Conservation (phyloP, 2,329 filamentous ascomycete genomes). For the Fusarium zealandicum region DNA sequence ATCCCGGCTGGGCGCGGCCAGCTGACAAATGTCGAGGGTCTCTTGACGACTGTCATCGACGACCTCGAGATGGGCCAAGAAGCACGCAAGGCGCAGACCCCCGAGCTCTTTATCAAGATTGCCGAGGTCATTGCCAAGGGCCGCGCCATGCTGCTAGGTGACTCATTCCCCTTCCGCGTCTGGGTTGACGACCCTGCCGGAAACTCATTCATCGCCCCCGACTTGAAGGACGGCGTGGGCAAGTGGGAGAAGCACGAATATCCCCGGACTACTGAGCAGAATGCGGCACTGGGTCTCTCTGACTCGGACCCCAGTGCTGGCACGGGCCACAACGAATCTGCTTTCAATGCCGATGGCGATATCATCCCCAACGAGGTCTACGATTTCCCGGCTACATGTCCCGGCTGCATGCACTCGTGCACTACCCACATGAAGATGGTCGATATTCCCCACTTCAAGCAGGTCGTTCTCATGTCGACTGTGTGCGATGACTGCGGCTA, state of each 20-base stretch:
- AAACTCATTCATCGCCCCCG: slow-evolving; percentile 95
- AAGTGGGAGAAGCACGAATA: slow-evolving; percentile 93
- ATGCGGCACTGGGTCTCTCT: slow-evolving; percentile 81
- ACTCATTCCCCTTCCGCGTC: slow-evolving; percentile 85
- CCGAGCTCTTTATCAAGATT: slow-evolving; percentile 81
- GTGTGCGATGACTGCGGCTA: slow-evolving; percentile 92
- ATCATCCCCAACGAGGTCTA: slow-evolving; percentile 94
- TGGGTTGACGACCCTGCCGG: slow-evolving; percentile 90
- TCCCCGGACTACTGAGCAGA: slow-evolving; percentile 82
- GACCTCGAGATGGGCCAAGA: slow-evolving; percentile 85
- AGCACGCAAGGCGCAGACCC: slow-evolving; percentile 77
- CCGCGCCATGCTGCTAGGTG: slow-evolving; percentile 77
- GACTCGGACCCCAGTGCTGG: slow-evolving; percentile 65
- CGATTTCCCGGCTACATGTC: slow-evolving; percentile 88
- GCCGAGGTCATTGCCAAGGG: slow-evolving; percentile 77
- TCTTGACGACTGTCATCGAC: slow-evolving; percentile 78
- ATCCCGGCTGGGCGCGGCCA: slow-evolving; percentile 91
- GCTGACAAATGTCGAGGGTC: slow-evolving; percentile 91
- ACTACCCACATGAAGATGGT: slow-evolving; percentile 99
- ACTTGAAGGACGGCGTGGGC: slow-evolving; percentile 77
- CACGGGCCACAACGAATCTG: slow-evolving; percentile 59
- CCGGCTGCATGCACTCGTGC: slow-evolving; percentile 85
- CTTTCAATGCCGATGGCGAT: slow-evolving; percentile 67
- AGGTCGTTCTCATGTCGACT: slow-evolving; percentile 95
- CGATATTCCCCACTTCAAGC: slow-evolving; percentile 96